Conservation (phyloP, 352 stramenopile genomes). For the Phytopythium delawarense region DNA sequence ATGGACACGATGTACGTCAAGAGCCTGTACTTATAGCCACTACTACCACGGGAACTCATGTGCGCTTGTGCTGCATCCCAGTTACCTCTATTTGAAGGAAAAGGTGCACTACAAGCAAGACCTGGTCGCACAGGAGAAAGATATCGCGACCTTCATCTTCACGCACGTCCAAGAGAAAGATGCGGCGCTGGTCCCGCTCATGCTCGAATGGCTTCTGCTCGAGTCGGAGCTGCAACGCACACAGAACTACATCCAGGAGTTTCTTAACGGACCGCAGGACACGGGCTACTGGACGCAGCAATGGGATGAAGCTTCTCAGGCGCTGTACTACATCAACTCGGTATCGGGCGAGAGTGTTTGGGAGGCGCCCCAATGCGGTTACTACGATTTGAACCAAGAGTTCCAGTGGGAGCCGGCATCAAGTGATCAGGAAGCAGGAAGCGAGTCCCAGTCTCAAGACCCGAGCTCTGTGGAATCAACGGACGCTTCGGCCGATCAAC, state of each 20-base stretch:
- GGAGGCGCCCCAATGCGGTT: slow-evolving; percentile 53
- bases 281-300: slow-evolving; percentile 55
- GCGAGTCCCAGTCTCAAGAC: neutral
- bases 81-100: slow-evolving; percentile 78
- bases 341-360: slow-evolving; percentile 53
- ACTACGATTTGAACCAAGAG: slow-evolving; percentile 56
- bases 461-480: neutral
- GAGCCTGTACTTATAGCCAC: neutral
- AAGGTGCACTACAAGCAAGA: slow-evolving; percentile 76
- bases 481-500: neutral
- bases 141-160: slow-evolving; percentile 68
- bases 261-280: slow-evolving; percentile 32
- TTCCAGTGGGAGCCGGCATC: slow-evolving; percentile 23
- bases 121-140: slow-evolving; percentile 57
- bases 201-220: slow-evolving; percentile 77
- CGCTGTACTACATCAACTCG: slow-evolving; percentile 68
- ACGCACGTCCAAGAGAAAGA: slow-evolving; percentile 49
- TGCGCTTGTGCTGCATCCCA: slow-evolving; percentile 12
- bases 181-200: slow-evolving; percentile 44
- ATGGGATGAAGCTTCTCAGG: slow-evolving; percentile 56
- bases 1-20: slow-evolving; percentile 60
- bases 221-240: slow-evolving; percentile 63
- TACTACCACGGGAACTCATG: neutral
- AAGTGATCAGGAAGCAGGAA: neutral
- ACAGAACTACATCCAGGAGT: slow-evolving; percentile 62